Base-by-base conservation (phyloP, 306 rosid genomes). In the Comarum palustre region DNA sequence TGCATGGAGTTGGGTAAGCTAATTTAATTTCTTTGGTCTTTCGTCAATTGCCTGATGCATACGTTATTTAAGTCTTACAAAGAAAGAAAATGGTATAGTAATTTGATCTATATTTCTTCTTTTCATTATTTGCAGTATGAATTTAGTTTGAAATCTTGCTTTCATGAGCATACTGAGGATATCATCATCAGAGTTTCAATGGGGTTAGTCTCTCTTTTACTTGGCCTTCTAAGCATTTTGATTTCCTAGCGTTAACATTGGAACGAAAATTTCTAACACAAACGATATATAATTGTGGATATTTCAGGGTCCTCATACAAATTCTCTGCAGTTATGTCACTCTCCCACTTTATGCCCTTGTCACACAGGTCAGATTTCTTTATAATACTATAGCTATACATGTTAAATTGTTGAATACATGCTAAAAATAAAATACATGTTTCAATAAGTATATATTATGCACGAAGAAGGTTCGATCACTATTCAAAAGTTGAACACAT, bases 311-410 rank as follows among this genome's bases (percentile, higher is more conserved):
- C 41, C 64, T 90, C 17, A 72, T 93, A 66, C 90, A 93, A 67
- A 84, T 93, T 61, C 90, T 93, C 1, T 93, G 98, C 82, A 93
- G 98, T 77, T 93, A 93, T 45, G 98, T 93, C 9, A 93, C 96
- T 42, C 87, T 93, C 32, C 98, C 98, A 51, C 96, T 93, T 29
- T 84, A 93, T 62, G 98, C 98, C 63, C 88, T 93, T 1, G 98
- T 93, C 9, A 90, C 96, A 15, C 98, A 93, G 93, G 98, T 92
- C 81, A 67, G 32, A 58, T 8, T 52, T 52, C 5, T 50, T 51
- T 41, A 6, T 50, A 50, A 11, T n/a, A n/a, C n/a, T n/a, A n/a
- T n/a, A n/a, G n/a, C n/a, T 42, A 9, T 8, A 46, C n/a, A 16
- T 16, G 52, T 47, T 47, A 16, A 3, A 46, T 14, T 14, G 50